Evolutionary conservation across 306 rosid genomes (phyloP), one percentile per base, ranked within the genome.

Genomic region (Pyrus betulifolia): DNA sequence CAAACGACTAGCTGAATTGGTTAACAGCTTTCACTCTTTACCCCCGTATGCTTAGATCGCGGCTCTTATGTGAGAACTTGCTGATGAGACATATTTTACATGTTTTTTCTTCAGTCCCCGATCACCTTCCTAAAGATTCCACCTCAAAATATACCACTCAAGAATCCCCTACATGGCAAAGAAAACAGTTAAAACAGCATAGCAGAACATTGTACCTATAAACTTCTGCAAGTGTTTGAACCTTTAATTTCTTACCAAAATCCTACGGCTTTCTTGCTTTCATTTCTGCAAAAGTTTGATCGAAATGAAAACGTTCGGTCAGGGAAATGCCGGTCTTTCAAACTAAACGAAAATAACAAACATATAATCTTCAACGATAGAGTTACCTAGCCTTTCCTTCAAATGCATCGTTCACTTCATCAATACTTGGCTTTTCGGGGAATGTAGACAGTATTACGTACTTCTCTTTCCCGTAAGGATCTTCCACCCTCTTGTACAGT

Each of bases 401-500:
- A 40, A 95, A 89, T 64, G 93, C 79, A 45, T 87, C 89, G 23
- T 95, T 90, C 58, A 90, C 79, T 85, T 94, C 96, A 83, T 92
- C 93, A 6, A 38, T 61, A 59, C 74, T 84, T 52, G 98, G 98
- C 81, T 85, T 90, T 46, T 79, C 42, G 10, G 91, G 87, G 82
- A 84, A 94, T 5, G 89, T 83, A 4, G 95, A 77, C 77, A 94
- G 42, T 74, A 88, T 44, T 10, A 84, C 86, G 69, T 92, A 94
- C 81, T 87, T 92, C 83, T 94, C 97, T 74, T 86, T 91, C 51
- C 92, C 87, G 8, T 76, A 61, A 60, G 88, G 71, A 69, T 89
- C 98, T 66, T 95, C 96, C 59, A 95, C 90, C 84, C 98, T 90
- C 81, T 85, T 95, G 86, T 84, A 95, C 83, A 95, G 78, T 71